Conservation (phyloP, 2,329 filamentous ascomycete genomes). For the Rugonectria rugulosa region DNA sequence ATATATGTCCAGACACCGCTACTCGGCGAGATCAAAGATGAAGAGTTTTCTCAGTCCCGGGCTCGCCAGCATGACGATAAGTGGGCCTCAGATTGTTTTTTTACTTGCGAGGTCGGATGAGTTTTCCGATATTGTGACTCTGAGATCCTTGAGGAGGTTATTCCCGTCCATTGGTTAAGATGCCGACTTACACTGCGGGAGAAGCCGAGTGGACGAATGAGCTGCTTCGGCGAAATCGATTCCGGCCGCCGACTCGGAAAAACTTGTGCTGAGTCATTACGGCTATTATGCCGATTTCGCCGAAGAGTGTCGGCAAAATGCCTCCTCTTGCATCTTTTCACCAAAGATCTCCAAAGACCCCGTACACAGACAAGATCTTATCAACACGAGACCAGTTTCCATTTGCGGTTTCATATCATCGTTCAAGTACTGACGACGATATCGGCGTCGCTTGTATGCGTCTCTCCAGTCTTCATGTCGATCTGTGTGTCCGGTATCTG, state of each 20-base stretch:
- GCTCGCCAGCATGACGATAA: conserved; percentile 1
- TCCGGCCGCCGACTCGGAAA: neutral
- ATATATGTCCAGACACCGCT: conserved; percentile 4
- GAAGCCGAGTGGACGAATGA: conserved; percentile 17
- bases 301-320: conserved; percentile 16
- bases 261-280: conserved; percentile 31
- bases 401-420: neutral
- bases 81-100: conserved; percentile 2
- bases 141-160: conserved; percentile 8
- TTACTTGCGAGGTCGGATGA: conserved; percentile 17
- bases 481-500: conserved; percentile 1
- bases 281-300: conserved; percentile 10
- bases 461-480: neutral
- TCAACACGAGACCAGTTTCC: conserved; percentile 22
- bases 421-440: neutral
- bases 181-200: conserved; percentile 18
- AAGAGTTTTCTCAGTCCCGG: neutral
- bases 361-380: conserved; percentile 13
- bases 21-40: neutral
- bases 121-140: conserved; percentile 3
- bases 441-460: neutral
- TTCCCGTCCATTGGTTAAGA: conserved; percentile 11
- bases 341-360: conserved; percentile 19
- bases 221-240: conserved; percentile 7
- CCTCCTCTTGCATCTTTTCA: conserved; percentile 4